Percentiles rank a stretch among this genome's conserved stretches.
Evolutionary conservation across 23 red algal species (phyloP).

Genomic region (Gracilariopsis chorda): DNA sequence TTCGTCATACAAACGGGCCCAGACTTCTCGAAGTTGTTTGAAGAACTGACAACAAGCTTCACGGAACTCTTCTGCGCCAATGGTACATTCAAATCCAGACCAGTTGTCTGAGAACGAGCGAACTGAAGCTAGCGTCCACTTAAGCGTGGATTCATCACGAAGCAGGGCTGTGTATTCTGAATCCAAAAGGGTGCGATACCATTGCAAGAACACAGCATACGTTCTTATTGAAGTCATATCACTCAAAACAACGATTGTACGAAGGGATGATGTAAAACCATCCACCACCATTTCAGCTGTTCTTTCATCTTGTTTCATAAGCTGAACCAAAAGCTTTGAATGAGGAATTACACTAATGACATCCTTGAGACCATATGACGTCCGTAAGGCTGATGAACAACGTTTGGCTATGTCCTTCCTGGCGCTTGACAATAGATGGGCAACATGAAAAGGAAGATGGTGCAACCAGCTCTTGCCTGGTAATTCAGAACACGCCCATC

Average conservation of each 20-base stretch:
- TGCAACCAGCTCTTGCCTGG: background rate
- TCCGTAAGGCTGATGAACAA: background rate
- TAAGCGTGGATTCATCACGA: background rate
- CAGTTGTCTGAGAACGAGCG: background rate
- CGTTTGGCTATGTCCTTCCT: background rate
- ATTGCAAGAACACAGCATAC: constrained; percentile 20
- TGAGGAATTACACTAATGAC: background rate
- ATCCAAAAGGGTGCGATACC: constrained; percentile 22
- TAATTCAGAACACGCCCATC: background rate
- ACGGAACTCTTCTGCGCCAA: background rate
- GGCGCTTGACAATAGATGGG: constrained; percentile 44
- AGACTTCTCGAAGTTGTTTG: constrained; percentile 18
- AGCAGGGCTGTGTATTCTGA: background rate
- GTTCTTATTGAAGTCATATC: constrained; percentile 1
- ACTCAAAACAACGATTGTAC: background rate
- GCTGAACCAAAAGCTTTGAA: constrained; percentile 36
- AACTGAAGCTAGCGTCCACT: background rate
- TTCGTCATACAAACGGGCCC: background rate
- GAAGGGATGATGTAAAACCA: constrained; percentile 1
- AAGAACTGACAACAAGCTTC: constrained; percentile 37
- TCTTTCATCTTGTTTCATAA: background rate
- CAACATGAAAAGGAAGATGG: constrained; percentile 37
- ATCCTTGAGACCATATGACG: background rate
- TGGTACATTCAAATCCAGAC: constrained; percentile 3
- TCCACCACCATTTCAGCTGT: background rate